Evolutionary conservation across 2,329 filamentous ascomycete genomes (phyloP), one percentile per base, ranked within the genome.

Genomic region (Coleophoma crateriformis): DNA sequence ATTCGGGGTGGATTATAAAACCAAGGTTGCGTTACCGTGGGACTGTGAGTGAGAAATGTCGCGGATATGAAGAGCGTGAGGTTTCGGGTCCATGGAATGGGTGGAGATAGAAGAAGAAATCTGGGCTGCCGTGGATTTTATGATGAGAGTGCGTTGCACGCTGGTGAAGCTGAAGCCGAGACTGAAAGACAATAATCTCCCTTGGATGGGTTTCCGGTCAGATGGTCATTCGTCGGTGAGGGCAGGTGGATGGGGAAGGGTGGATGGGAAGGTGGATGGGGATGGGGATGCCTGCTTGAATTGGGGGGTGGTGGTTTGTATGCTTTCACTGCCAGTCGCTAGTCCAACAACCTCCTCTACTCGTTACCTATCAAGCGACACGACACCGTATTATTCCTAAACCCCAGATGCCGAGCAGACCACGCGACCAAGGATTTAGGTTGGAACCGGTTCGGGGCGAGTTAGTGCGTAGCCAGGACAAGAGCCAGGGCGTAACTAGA

Each of bases 11-110:
- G 20, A 33, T 46, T 51, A 35, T 45, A 35, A 35, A 43, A 48
- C 34, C 35, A 46, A 13, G 35, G 33, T 33, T 34, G 45, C 19
- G 33, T 17, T 19, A 19, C 35, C 15, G 38, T 27, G 19, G 10
- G 19, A 33, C 15, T 44, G 22, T 33, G 27, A 15, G 27, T 33
- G 41, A 44, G 27, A 13, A 7, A 7, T 44, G 41, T 44, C 20
- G 41, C 41, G 41, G 41, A 27, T n/a, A 20, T 20, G 15, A 44
- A 27, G 11, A 27, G 12, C 15, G 20, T 27, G 41, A 32, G 20
- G 34, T 43, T 27, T 42, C 43, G n/a, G 44, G 39, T 46, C 50
- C 55, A 59, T 58, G 44, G 44, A 55, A 32, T 44, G 20, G 32
- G 41, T 44, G 19, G 41, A 27, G 41, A 44, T 27, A 14, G 41